Conservation (phyloP, 768 basidiomycete genomes). For the Lyophyllum shimeji region DNA sequence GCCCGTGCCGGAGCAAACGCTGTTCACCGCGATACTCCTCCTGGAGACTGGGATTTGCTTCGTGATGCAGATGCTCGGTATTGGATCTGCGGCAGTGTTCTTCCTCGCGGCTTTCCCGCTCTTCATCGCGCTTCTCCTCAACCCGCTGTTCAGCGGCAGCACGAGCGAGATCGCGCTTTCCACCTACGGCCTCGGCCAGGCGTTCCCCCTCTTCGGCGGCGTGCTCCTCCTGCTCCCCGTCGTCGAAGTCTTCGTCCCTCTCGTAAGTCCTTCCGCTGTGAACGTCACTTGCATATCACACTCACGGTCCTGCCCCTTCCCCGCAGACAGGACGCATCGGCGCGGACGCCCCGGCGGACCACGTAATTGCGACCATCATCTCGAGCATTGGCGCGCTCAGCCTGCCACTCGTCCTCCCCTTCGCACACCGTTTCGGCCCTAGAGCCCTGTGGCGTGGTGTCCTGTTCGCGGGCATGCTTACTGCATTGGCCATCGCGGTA, state of each 20-base stretch:
- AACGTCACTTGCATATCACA: background rate
- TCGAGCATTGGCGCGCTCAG: constrained; percentile 54
- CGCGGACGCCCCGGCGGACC: constrained; percentile 80
- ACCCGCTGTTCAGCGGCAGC: constrained; percentile 35
- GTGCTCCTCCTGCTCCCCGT: constrained; percentile 58
- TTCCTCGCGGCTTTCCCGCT: constrained; percentile 63
- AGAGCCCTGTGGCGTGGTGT: constrained; percentile 36
- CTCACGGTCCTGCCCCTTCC: background rate
- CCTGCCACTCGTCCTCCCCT: constrained; percentile 63
- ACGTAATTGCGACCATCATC: constrained; percentile 82
- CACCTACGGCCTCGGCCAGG: constrained; percentile 64
- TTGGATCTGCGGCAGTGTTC: constrained; percentile 79
- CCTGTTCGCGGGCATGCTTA: constrained; percentile 43
- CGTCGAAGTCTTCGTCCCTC: constrained; percentile 86
- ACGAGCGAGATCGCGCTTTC: constrained; percentile 47
- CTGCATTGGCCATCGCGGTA: constrained; percentile 52
- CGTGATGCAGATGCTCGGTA: constrained; percentile 56
- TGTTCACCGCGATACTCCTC: constrained; percentile 62
- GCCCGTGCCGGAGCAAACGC: constrained; percentile 54
- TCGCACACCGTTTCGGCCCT: constrained; percentile 69
- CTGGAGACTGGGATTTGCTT: constrained; percentile 57
- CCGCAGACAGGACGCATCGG: constrained; percentile 79
- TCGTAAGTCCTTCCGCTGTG: constrained; percentile 44
- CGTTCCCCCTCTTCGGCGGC: constrained; percentile 55
- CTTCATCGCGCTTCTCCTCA: constrained; percentile 53